Base-by-base conservation (phyloP, 768 basidiomycete species). In the Psilocybe tampanensis region DNA sequence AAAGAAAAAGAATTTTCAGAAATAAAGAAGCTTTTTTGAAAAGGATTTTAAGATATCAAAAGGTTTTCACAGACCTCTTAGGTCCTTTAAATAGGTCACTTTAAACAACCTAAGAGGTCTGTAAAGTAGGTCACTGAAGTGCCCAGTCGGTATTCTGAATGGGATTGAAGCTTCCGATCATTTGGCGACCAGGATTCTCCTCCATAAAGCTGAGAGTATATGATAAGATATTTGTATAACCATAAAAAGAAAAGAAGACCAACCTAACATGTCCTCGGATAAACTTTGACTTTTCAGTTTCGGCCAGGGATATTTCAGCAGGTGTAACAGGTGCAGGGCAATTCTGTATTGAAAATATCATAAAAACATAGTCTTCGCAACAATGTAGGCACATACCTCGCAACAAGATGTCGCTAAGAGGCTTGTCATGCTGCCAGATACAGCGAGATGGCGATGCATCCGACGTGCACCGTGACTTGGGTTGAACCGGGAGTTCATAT, bases 81-180 rank as follows among this genome's bases (percentile, higher is more conserved):
- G n/a, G n/a, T n/a, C n/a, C n/a, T n/a, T n/a, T n/a, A n/a, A n/a
- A n/a, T n/a, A n/a, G n/a, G n/a, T n/a, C n/a, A n/a, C n/a, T n/a
- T n/a, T n/a, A n/a, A n/a, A n/a, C n/a, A n/a, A n/a, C n/a, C n/a
- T n/a, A n/a, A n/a, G n/a, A n/a, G n/a, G n/a, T n/a, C n/a, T n/a
- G n/a, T n/a, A n/a, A n/a, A n/a, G n/a, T n/a, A n/a, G n/a, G n/a
- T n/a, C n/a, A n/a, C n/a, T n/a, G n/a, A n/a, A n/a, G n/a, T n/a
- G 50, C 36, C 50, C 50, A 51, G 34, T 51, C 34, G 15, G 21
- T 21, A 9, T 3, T 41, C 33, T 12, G 11, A 4, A 51, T 34
- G 4, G 50, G 50, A 23, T 51, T 9, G 36, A 51, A 51, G 17
- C 50, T 51, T 41, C 50, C 50, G 19, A 51, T 41, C 23, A 51